Base-by-base conservation (phyloP, 1,284 basidiomycete species). In the Naganishia sp. region DNA sequence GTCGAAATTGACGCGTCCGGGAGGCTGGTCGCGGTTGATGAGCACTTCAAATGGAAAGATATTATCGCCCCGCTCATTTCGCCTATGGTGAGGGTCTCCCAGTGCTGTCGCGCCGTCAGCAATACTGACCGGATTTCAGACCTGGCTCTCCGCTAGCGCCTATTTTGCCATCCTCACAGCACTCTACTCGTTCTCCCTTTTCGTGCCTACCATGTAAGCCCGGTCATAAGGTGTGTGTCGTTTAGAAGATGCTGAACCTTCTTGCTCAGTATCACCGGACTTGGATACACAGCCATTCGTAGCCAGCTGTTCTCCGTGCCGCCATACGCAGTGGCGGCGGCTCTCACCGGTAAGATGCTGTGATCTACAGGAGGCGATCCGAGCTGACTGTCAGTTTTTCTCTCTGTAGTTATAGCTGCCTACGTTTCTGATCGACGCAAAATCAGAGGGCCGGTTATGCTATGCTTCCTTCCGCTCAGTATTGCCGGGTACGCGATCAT, bases 291-390 rank as follows among this genome's bases (percentile, higher is more conserved):
- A 5, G 69, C 64, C 6, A 68, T 72, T 15, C 61, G 75, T 39
- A 83, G 84, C 0, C 85, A 86, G 73, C 80, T 86, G 23, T 82
- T 84, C 76, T 84, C 90, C 0, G 89, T 93, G 6, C 91, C 91
- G 3, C 90, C 90, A n/a, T 92, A 92, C 72, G 88, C 86, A 2
- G 85, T 87, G 70, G 18, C 68, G 71, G 13, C 75, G 71, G 63
- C 45, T 5, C 36, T 66, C 6, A 66, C 65, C 31, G 65, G 65
- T 66, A 28, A 28, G 28, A 5, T 5, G 3, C 5, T 5, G 5
- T 5, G 28, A 5, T 5, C 3, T 5, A 28, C 2, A 28, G 28
- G 28, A 2, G 5, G 28, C 5, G 28, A 28, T 28, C 5, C 28
- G 5, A 28, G 5, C 28, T 28, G 28, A 28, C 5, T 3, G 2